These are phyloP conservation scores for Phytophthora parvispora DNA, from an alignment of 352 stramenopile genomes.

Conservation along the genomic window DNA sequence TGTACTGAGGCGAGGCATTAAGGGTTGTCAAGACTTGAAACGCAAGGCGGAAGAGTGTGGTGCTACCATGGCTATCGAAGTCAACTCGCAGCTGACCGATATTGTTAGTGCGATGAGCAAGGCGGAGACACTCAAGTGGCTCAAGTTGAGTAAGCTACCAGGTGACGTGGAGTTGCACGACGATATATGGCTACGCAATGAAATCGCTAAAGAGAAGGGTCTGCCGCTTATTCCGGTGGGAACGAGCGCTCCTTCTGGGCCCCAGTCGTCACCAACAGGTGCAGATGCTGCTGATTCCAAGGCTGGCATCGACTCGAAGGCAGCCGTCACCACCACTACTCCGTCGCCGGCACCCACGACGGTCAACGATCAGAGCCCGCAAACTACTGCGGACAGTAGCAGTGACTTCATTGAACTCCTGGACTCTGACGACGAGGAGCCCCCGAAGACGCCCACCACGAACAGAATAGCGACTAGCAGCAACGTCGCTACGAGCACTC, in stretches of 20 bases:
- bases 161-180: conserved; percentile 76
- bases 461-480: conserved; percentile 6
- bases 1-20: conserved; percentile 77
- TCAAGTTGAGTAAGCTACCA: conserved; percentile 75
- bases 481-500: neutral
- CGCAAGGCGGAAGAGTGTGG: conserved; percentile 62
- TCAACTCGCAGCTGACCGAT: conserved; percentile 82
- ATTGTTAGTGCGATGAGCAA: conserved; percentile 78
- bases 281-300: conserved; percentile 9
- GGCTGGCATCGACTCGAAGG: conserved; percentile 7
- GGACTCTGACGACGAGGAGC: conserved; percentile 60
- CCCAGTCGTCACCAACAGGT: neutral
- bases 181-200: conserved; percentile 74
- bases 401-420: conserved; percentile 69
- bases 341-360: conserved; percentile 4
- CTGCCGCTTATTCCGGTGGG: conserved; percentile 16
- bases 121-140: conserved; percentile 73
- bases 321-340: conserved; percentile 4
- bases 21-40: conserved; percentile 79
- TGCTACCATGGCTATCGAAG: conserved; percentile 78
- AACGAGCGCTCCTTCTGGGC: neutral
- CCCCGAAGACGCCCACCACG: conserved; percentile 13
- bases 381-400: conserved; percentile 44
- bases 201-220: conserved; percentile 74
- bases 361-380: conserved; percentile 24